A percentile compares a stretch with the other conserved stretches of the same genome.
phyloP scores from a whole-genome alignment of 805 yeast genomes.

The Wickerhamiella cacticola region DNA sequence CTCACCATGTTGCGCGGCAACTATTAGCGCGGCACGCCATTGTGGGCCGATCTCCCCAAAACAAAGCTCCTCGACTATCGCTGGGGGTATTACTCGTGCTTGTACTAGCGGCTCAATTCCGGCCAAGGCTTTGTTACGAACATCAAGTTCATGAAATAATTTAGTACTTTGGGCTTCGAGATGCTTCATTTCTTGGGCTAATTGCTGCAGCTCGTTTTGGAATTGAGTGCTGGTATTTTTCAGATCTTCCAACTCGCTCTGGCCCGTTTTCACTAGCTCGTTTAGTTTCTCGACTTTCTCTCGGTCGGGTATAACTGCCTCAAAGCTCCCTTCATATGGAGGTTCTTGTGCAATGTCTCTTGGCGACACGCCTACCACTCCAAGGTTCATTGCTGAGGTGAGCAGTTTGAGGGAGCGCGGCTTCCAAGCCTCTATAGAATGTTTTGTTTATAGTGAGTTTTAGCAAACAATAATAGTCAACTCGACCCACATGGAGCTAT shows the following conservation, averaged over 20 bases:
- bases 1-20: constrained; percentile 18
- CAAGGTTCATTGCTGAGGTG: constrained; percentile 11
- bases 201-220: constrained; percentile 42
- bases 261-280: not conserved
- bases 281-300: not conserved
- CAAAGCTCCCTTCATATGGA: not conserved
- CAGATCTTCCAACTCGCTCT: constrained; percentile 5
- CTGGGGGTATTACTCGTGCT: constrained; percentile 66
- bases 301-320: not conserved
- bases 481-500: no score
- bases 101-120: constrained; percentile 63
- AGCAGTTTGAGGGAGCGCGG: constrained; percentile 4
- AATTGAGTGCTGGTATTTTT: constrained; percentile 28
- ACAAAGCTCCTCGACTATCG: constrained; percentile 45
- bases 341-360: not conserved
- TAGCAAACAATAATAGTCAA: no score
- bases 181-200: constrained; percentile 50
- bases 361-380: constrained; percentile 9
- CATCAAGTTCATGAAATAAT: constrained; percentile 37
- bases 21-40: constrained; percentile 41
- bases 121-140: constrained; percentile 38
- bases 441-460: no score
- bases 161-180: constrained; percentile 43
- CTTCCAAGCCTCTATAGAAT: no score
- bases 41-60: constrained; percentile 42